Evolutionary conservation across 2,329 filamentous ascomycete species (phyloP).

Genomic region (Cercospora sp.): DNA sequence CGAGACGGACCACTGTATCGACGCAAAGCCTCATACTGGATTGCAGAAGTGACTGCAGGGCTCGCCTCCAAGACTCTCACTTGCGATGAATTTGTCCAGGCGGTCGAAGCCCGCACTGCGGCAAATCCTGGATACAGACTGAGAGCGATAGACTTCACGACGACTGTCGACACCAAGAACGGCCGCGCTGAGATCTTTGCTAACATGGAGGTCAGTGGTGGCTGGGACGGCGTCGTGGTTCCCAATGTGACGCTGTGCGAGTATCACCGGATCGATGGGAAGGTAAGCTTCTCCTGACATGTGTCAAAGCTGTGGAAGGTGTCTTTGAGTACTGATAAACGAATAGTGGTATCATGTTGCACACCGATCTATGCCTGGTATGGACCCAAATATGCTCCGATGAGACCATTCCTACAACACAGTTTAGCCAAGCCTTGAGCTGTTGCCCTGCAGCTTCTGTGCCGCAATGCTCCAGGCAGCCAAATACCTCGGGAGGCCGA

Average conservation of each 20-base stretch:
- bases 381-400: slow-evolving; percentile 14
- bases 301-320: not conserved
- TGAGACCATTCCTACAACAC: not conserved
- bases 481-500: not conserved
- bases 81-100: slow-evolving; percentile 14
- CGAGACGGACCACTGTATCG: slow-evolving; percentile 11
- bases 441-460: not conserved
- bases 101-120: slow-evolving; percentile 3
- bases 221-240: slow-evolving; percentile 12
- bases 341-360: slow-evolving; percentile 17
- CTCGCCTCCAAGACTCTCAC: slow-evolving; percentile 10
- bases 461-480: not conserved
- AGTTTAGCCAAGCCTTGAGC: not conserved
- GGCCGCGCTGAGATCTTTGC: slow-evolving; percentile 18
- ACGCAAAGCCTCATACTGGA: slow-evolving; percentile 20
- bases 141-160: slow-evolving; percentile 14
- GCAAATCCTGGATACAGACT: slow-evolving; percentile 16
- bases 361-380: slow-evolving; percentile 20
- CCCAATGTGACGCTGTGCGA: slow-evolving; percentile 20
- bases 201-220: slow-evolving; percentile 18
- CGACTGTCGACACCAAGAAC: slow-evolving; percentile 13
- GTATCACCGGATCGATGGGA: slow-evolving; percentile 18
- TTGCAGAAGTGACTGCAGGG: slow-evolving; percentile 10
- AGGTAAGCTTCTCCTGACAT: not conserved
- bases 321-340: not conserved